These are phyloP conservation scores for Firmiana major DNA, from an alignment of 345 rosid genomes.

Conservation along the genomic window DNA sequence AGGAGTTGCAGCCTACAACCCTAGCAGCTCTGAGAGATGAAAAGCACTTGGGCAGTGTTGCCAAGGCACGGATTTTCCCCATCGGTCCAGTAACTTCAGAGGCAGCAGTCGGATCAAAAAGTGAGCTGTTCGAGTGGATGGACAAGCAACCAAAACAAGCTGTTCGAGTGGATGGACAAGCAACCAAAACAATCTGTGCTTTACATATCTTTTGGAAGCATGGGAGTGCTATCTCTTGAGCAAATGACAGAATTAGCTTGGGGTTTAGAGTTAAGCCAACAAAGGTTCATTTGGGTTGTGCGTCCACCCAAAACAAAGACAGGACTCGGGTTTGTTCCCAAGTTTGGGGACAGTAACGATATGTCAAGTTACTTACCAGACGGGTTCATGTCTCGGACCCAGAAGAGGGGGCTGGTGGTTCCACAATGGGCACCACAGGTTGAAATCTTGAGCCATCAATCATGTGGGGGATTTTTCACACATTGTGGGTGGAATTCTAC, in stretches of 20 bases:
- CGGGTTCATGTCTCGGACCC: constrained; percentile 44
- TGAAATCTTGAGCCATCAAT: constrained; percentile 43
- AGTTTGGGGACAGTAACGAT: not conserved
- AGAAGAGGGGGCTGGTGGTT: constrained; percentile 33
- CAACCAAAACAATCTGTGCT: constrained; percentile 47
- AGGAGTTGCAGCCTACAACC: constrained; percentile 39
- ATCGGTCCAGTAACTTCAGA: constrained; percentile 45
- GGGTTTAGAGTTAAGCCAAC: constrained; percentile 57
- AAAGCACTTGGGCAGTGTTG: not conserved
- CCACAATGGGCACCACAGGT: constrained; percentile 65
- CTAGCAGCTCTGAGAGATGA: constrained; percentile 33
- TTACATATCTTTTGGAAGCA: constrained; percentile 61
- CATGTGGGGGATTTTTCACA: constrained; percentile 59
- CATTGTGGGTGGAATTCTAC: constrained; percentile 80
- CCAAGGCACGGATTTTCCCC: constrained; percentile 35
- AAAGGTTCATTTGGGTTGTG: constrained; percentile 32
- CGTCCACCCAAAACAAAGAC: constrained; percentile 19
- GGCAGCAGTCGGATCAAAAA: not conserved
- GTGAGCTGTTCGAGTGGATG: constrained; percentile 37
- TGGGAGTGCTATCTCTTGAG: constrained; percentile 43
- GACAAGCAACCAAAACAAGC: constrained; percentile 41
- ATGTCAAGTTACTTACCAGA: constrained; percentile 34
- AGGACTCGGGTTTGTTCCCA: constrained; percentile 21
- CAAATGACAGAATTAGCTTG: constrained; percentile 55
- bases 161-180: constrained; percentile 50